Conservation (phyloP, 1,139 yeast species). For the Taphrina sp. region DNA sequence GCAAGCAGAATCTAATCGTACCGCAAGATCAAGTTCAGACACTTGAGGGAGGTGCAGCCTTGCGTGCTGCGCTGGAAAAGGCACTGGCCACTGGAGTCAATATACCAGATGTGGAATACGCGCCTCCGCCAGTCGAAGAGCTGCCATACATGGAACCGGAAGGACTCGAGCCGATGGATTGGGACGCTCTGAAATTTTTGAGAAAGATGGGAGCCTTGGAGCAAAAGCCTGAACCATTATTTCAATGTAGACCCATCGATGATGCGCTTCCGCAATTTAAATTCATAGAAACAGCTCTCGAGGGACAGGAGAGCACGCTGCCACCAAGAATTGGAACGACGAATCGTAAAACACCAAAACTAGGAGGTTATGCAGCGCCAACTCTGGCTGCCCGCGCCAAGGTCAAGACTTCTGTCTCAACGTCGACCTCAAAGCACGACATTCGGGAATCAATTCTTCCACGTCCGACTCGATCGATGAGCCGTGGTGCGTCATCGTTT, state of each 20-base stretch:
- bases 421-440: too few species aligned
- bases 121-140: conserved; percentile 29
- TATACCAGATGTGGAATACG: conserved; percentile 26
- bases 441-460: too few species aligned
- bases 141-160: conserved; percentile 26
- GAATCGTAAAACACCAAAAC: background rate
- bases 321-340: background rate
- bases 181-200: conserved; percentile 8
- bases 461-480: too few species aligned
- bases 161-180: conserved; percentile 25
- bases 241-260: too few species aligned
- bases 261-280: background rate
- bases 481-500: too few species aligned
- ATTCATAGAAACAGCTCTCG: background rate
- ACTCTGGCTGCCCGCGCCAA: conserved; percentile 23
- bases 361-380: conserved; percentile 21
- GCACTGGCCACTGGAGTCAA: conserved; percentile 28
- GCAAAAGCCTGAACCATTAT: background rate
- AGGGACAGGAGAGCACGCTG: background rate
- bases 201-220: background rate
- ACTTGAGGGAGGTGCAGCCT: conserved; percentile 15
- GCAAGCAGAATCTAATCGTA: conserved; percentile 1
- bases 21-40: background rate
- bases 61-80: conserved; percentile 21
- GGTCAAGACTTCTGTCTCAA: conserved; percentile 4